Evolutionary conservation across 208 protist genomes (phyloP).

Genomic region (Naegleria fowleri): DNA sequence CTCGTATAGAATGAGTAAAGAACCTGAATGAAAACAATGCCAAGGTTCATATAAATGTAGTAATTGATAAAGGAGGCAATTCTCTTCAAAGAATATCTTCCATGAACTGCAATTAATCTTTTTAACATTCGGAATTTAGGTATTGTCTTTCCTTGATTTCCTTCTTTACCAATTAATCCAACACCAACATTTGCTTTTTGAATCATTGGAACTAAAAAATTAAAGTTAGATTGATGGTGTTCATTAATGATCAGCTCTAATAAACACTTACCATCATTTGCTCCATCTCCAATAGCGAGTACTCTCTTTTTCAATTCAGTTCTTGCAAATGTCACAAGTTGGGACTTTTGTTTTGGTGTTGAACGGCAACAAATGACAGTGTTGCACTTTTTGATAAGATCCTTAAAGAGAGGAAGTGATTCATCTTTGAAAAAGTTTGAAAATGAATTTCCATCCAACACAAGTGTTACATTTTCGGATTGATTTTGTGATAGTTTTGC

Average conservation of each 20-base stretch:
- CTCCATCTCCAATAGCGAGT: slow-evolving; percentile 69
- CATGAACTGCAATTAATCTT: slow-evolving; percentile 85
- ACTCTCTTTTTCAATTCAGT: slow-evolving; percentile 47
- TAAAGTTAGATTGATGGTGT: too few species aligned
- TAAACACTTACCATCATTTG: slow-evolving; percentile 58
- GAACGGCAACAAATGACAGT: slow-evolving; percentile 68
- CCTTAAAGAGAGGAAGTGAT: slow-evolving; percentile 17
- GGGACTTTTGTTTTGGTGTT: slow-evolving; percentile 68
- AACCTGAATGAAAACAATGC: slow-evolving; percentile 74
- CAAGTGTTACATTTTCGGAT: not conserved
- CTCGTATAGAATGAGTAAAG: slow-evolving; percentile 74
- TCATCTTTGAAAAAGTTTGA: not conserved
- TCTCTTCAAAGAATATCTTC: slow-evolving; percentile 80
- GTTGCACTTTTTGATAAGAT: not conserved
- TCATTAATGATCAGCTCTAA: too few species aligned
- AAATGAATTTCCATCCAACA: slow-evolving; percentile 28
- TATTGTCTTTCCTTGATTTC: slow-evolving; percentile 83
- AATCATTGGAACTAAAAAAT: slow-evolving; percentile 78
- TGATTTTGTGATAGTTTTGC: not conserved
- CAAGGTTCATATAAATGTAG: slow-evolving; percentile 95
- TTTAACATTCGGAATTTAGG: slow-evolving; percentile 82
- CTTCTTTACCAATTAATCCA: slow-evolving; percentile 86
- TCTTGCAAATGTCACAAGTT: slow-evolving; percentile 63
- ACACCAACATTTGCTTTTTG: slow-evolving; percentile 79
- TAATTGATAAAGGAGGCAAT: slow-evolving; percentile 81